Base-by-base conservation (phyloP, 768 basidiomycete species). In the Cubamyces sp. region DNA sequence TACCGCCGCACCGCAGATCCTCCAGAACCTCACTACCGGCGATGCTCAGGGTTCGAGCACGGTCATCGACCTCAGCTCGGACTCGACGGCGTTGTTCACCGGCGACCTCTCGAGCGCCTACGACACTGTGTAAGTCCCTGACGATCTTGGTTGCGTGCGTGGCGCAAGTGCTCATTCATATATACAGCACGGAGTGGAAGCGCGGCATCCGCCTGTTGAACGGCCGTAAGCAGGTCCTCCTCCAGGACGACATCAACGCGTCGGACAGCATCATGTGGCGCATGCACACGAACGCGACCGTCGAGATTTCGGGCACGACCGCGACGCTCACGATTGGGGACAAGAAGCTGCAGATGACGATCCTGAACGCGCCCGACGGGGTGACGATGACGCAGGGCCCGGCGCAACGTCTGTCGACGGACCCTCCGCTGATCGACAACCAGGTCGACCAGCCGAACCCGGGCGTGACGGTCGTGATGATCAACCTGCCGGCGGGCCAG, bases 221-320 rank as follows among this genome's bases (percentile, higher is more conserved):
- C 74, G 79, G 77, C 40, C 87, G 97, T 64, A 84, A 82, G 64
- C 97, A 98, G 75, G 87, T 98, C 15, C 85, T 99, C 16, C 73
- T 99, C 48, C 96, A 96, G 74, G 96, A 98, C 76, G 97, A 99
- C 71, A 87, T 98, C 70, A 81, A 75, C 18, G 77, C 87, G 2
- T 74, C 81, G 37, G 78, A 74, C 6, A 67, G 79, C 21, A 73
- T 97, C 48, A 84, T 88, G 78, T 97, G 96, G 96, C 87, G 94
- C 49, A 91, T 92, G 82, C 95, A 98, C 75, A 98, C 96, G 59
- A 98, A 98, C 75, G 96, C 96, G 12, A 93, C 94, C 3, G 66
- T 86, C 23, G 73, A 80, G n/a, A 74, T 93, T 40, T 68, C 73
- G 58, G 87, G 88, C 34, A 84, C 82, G 4, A 83, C 87, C 1